A percentile compares a stretch with the other conserved stretches of the same genome.
phyloP scores from a whole-genome alignment of 2,329 filamentous ascomycete species.

The Trichoderma pleuroti region DNA sequence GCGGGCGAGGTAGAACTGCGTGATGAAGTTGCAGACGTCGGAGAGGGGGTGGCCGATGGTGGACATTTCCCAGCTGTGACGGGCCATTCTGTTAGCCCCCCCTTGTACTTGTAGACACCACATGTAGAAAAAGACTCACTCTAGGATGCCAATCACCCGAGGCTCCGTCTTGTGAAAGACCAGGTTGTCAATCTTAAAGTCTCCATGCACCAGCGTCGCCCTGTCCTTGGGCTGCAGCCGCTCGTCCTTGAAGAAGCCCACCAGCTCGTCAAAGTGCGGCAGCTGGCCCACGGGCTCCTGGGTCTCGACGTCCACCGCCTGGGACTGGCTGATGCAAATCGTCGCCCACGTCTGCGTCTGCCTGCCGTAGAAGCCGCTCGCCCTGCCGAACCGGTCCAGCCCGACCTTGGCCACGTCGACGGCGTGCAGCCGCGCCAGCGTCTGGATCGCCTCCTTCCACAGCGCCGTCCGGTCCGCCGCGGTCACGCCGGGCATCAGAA shows the following conservation, averaged over 20 bases:
- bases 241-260: constrained; percentile 71
- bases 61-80: constrained; percentile 83
- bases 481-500: constrained; percentile 69
- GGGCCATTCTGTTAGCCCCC: background rate
- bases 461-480: constrained; percentile 68
- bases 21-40: constrained; percentile 75
- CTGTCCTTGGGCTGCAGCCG: constrained; percentile 71
- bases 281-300: constrained; percentile 73
- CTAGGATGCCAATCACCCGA: constrained; percentile 84
- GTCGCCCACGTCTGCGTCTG: constrained; percentile 80
- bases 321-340: constrained; percentile 75
- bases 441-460: constrained; percentile 82
- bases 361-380: constrained; percentile 74
- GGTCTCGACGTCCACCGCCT: constrained; percentile 72
- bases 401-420: constrained; percentile 65
- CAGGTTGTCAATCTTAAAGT: constrained; percentile 93
- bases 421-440: constrained; percentile 80
- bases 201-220: constrained; percentile 80
- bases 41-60: constrained; percentile 95
- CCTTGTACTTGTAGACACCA: background rate
- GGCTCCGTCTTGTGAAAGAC: constrained; percentile 88
- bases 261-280: constrained; percentile 77
- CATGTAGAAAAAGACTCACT: constrained; percentile 50
- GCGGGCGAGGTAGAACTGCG: constrained; percentile 39
- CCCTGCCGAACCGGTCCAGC: constrained; percentile 69